phyloP scores from a whole-genome alignment of 2,329 filamentous ascomycete species.

The Akanthomyces lecanii region DNA sequence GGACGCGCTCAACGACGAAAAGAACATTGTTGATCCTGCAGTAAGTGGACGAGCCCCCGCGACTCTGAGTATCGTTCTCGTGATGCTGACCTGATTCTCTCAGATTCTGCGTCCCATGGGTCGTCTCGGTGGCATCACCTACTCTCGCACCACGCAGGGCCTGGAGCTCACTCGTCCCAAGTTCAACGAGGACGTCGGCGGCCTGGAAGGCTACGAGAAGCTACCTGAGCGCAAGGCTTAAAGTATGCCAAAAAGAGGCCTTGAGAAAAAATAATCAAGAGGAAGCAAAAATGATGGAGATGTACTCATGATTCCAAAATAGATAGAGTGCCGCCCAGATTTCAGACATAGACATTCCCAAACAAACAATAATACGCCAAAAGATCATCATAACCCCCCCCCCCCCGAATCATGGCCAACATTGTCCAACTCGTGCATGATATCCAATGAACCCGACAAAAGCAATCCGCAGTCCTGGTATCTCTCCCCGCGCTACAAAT shows the following conservation, averaged over 20 bases:
- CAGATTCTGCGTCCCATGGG: constrained; percentile 70
- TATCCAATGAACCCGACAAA: constrained; percentile 14
- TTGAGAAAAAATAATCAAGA: background rate
- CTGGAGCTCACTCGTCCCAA: constrained; percentile 66
- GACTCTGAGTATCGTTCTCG: background rate
- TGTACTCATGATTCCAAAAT: background rate
- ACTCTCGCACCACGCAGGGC: constrained; percentile 64
- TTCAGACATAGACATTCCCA: background rate
- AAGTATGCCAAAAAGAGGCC: too few species aligned
- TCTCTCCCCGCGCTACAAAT: constrained; percentile 33
- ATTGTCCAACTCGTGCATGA: background rate
- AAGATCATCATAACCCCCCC: background rate
- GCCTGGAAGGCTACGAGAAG: constrained; percentile 52
- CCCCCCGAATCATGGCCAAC: background rate
- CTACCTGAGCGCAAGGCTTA: constrained; percentile 28
- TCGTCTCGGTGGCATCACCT: constrained; percentile 81
- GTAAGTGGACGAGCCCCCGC: constrained; percentile 37
- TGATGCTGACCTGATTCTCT: background rate
- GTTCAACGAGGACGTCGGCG: constrained; percentile 49
- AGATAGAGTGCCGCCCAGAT: background rate
- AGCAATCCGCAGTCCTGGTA: background rate
- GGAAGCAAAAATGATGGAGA: background rate
- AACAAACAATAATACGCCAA: background rate
- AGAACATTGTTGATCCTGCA: constrained; percentile 66
- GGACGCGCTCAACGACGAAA: constrained; percentile 78